Percentiles rank a stretch among this genome's conserved stretches.
These are phyloP conservation scores for Corylus avellana DNA, from an alignment of 306 rosid genomes.

Conservation along the genomic window DNA sequence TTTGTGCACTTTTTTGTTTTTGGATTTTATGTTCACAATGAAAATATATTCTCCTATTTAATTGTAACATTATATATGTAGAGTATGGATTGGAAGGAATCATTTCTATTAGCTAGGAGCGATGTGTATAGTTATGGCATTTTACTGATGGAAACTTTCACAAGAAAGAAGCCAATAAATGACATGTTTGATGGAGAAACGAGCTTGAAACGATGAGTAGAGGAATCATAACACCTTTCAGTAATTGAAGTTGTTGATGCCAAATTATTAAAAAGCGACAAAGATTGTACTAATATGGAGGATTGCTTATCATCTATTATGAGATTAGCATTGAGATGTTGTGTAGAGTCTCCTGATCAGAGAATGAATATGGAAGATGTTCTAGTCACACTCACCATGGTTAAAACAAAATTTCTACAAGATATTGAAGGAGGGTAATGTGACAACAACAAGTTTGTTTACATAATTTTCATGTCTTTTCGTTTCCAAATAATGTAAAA, in stretches of 20 bases:
- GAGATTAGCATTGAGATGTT: conserved; percentile 1
- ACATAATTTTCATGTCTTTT: too few species aligned
- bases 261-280: not conserved
- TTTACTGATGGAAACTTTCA: conserved; percentile 18
- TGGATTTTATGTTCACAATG: too few species aligned
- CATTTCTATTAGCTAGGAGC: not conserved
- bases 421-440: too few species aligned
- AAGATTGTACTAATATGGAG: not conserved
- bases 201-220: conserved; percentile 21
- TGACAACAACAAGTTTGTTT: too few species aligned
- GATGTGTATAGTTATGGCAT: conserved; percentile 32
- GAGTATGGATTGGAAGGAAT: conserved; percentile 10
- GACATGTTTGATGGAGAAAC: conserved; percentile 8
- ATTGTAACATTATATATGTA: too few species aligned
- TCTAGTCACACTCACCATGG: too few species aligned
- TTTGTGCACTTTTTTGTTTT: too few species aligned
- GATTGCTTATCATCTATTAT: conserved; percentile 9
- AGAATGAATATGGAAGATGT: too few species aligned
- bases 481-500: too few species aligned
- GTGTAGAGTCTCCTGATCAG: not conserved
- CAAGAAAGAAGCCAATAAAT: conserved; percentile 17
- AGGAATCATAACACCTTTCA: not conserved
- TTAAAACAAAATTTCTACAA: too few species aligned
- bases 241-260: conserved; percentile 6
- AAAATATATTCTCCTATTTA: too few species aligned